These are phyloP conservation scores for Glycyrrhiza uralensis DNA, from an alignment of 306 rosid species.

Conservation along the genomic window DNA sequence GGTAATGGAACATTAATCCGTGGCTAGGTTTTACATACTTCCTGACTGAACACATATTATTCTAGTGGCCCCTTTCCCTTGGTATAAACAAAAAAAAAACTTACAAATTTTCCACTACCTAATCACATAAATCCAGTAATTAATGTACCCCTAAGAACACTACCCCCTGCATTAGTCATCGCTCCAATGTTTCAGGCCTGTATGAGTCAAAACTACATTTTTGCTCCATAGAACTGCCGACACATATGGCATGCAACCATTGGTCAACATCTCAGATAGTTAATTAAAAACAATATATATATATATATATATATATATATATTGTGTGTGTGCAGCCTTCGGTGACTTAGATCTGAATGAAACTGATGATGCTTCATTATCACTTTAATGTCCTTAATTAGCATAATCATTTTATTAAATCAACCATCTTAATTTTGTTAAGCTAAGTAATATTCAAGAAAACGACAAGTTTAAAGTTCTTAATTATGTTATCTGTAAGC, in stretches of 20 bases:
- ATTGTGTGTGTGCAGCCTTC: not conserved
- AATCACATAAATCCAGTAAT: conserved; percentile 38
- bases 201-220: conserved; percentile 20
- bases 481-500: not conserved
- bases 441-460: conserved; percentile 16
- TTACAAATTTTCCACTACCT: conserved; percentile 16
- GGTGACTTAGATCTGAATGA: conserved; percentile 31
- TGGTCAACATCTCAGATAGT: conserved; percentile 21
- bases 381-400: conserved; percentile 11
- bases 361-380: conserved; percentile 27
- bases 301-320: no score
- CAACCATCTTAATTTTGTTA: not conserved
- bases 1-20: no score
- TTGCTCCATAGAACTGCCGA: conserved; percentile 4
- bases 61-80: no score
- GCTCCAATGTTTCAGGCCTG: conserved; percentile 38
- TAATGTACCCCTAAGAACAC: conserved; percentile 20
- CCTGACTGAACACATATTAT: no score
- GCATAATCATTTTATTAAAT: conserved; percentile 24
- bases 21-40: no score
- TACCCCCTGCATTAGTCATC: conserved; percentile 21
- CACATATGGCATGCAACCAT: conserved; percentile 35
- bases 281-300: not conserved
- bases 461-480: conserved; percentile 5
- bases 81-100: no score